These are phyloP conservation scores for Talaromyces funiculosus DNA, from an alignment of 2,329 filamentous ascomycete species.

Conservation along the genomic window DNA sequence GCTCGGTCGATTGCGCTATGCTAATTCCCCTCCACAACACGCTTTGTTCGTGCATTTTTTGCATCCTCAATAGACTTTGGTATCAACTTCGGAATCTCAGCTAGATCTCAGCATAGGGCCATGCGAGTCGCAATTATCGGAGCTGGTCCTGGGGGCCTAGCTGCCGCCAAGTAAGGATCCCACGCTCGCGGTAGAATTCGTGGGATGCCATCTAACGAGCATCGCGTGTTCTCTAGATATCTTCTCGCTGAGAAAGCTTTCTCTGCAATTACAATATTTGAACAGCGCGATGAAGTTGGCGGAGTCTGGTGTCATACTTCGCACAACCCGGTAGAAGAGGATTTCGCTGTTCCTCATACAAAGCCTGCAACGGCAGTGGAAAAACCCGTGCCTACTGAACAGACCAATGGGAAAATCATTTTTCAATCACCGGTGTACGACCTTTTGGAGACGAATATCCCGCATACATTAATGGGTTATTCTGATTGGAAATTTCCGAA, in stretches of 20 bases:
- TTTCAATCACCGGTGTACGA: slow-evolving; percentile 86
- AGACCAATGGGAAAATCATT: slow-evolving; percentile 49
- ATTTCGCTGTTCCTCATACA: slow-evolving; percentile 28
- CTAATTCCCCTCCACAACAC: background rate
- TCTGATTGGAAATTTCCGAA: slow-evolving; percentile 62
- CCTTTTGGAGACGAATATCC: slow-evolving; percentile 78
- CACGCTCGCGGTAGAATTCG: background rate
- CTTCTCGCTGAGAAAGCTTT: slow-evolving; percentile 67
- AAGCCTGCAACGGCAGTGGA: slow-evolving; percentile 65
- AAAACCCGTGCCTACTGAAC: slow-evolving; percentile 40
- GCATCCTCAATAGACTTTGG: background rate
- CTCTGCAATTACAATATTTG: slow-evolving; percentile 67
- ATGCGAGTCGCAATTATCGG: slow-evolving; percentile 12
- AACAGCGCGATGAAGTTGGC: slow-evolving; percentile 70
- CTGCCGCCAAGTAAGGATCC: slow-evolving; percentile 7
- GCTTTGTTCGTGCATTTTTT: background rate
- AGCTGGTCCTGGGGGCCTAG: slow-evolving; percentile 8
- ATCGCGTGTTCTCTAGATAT: slow-evolving; percentile 46
- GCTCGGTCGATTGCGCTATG: background rate
- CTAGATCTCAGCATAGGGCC: background rate
- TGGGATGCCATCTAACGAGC: background rate
- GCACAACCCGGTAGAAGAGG: slow-evolving; percentile 39
- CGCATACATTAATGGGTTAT: slow-evolving; percentile 73
- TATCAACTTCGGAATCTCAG: background rate
- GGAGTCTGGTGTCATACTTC: slow-evolving; percentile 79